phyloP scores from a whole-genome alignment of 2,329 filamentous ascomycete genomes.

The Claviceps sp. region DNA sequence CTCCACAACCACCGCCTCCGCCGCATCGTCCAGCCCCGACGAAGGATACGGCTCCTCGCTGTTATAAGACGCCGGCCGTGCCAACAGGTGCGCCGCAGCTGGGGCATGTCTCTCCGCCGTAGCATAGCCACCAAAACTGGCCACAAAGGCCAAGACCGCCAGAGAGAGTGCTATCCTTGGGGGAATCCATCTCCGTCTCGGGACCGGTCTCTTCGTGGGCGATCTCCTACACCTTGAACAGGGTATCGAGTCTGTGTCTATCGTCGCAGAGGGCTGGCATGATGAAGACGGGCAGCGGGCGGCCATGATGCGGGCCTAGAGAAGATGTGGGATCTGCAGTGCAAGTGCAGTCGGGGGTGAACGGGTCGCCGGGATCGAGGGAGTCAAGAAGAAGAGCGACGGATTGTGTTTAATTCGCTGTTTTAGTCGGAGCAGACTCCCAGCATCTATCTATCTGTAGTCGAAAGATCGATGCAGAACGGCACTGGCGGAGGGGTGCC shows the following conservation, averaged over 20 bases:
- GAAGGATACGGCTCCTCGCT: not conserved
- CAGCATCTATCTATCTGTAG: not conserved
- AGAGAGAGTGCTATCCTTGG: slow-evolving; percentile 1
- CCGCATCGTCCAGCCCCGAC: not conserved
- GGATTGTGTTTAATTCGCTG: not conserved
- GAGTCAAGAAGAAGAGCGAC: not conserved
- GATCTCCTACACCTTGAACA: not conserved
- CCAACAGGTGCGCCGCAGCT: not conserved
- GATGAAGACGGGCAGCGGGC: not conserved
- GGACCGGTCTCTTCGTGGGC: not conserved
- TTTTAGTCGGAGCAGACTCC: not conserved
- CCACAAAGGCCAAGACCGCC: not conserved
- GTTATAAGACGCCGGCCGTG: not conserved
- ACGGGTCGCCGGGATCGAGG: too few relatives aligned
- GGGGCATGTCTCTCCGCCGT: not conserved
- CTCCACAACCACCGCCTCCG: too few relatives aligned
- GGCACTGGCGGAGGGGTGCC: too few relatives aligned
- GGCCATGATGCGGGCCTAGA: not conserved
- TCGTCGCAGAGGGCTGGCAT: too few relatives aligned
- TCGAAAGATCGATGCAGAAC: too few relatives aligned
- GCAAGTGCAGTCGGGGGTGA: too few relatives aligned
- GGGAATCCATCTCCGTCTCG: not conserved
- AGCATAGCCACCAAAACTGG: not conserved
- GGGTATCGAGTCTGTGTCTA: not conserved
- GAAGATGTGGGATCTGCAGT: not conserved